Evolutionary conservation across 495 filamentous ascomycete species (phyloP).

Genomic region (Neurospora terricola): DNA sequence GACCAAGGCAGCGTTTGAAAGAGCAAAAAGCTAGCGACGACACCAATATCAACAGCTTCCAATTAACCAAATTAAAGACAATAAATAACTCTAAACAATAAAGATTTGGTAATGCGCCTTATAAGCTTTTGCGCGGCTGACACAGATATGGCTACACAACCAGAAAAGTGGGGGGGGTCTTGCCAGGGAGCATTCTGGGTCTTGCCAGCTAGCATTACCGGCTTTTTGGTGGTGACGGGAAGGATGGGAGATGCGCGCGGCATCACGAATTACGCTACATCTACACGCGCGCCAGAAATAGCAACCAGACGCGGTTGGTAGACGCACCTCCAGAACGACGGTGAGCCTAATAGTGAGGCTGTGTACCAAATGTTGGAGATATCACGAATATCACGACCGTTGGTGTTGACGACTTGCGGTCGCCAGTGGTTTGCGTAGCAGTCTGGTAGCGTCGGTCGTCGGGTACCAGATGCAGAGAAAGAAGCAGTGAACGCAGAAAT

Average conservation of each 20-base stretch:
- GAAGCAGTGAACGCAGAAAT: not conserved
- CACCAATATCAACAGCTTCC: too few species aligned
- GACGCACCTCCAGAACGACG: not conserved
- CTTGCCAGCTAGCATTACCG: too few species aligned
- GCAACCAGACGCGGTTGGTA: not conserved
- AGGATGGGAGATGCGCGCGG: not conserved
- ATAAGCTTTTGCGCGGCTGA: too few species aligned
- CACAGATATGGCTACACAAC: too few species aligned
- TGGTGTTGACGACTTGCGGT: not conserved
- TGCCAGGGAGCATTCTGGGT: too few species aligned
- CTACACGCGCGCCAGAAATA: not conserved
- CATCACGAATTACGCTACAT: not conserved
- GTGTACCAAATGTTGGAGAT: not conserved
- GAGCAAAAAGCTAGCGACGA: too few species aligned
- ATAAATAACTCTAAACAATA: too few species aligned
- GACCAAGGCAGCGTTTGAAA: too few species aligned
- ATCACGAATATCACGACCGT: not conserved
- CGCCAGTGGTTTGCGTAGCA: not conserved
- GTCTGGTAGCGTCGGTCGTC: not conserved
- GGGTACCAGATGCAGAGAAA: not conserved
- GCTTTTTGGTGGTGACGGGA: not conserved
- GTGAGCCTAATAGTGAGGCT: not conserved
- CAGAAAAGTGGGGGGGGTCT: too few species aligned
- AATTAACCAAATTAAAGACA: too few species aligned
- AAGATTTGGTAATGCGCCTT: too few species aligned